Evolutionary conservation across 805 yeast species (phyloP).

Genomic region (Teunomyces tritomae): DNA sequence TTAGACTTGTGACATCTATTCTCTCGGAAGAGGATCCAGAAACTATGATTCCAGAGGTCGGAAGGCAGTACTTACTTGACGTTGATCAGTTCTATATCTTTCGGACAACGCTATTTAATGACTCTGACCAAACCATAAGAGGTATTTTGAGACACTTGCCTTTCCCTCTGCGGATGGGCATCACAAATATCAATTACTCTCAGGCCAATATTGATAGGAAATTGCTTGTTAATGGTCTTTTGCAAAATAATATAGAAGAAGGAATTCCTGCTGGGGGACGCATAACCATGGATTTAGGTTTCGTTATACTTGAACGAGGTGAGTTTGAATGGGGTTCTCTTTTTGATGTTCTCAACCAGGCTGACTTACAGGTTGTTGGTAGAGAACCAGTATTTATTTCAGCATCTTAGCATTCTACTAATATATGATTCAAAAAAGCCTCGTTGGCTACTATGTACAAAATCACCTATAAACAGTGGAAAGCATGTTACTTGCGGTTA

Average conservation of each 20-base stretch:
- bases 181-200: constrained; percentile 11
- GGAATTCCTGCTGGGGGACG: constrained; percentile 42
- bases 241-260: constrained; percentile 46
- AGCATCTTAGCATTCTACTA: constrained; percentile 18
- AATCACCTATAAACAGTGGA: constrained; percentile 2
- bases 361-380: constrained; percentile 17
- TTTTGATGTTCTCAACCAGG: constrained; percentile 24
- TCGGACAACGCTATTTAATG: constrained; percentile 49
- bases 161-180: constrained; percentile 23
- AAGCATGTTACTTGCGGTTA: constrained; percentile 14
- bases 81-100: constrained; percentile 53
- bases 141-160: constrained; percentile 67
- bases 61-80: constrained; percentile 29
- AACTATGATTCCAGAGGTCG: constrained; percentile 16
- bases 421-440: neutral
- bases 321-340: constrained; percentile 73
- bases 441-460: neutral
- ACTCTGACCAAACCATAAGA: constrained; percentile 35
- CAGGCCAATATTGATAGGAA: constrained; percentile 49
- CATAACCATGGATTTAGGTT: constrained; percentile 47
- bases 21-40: constrained; percentile 11
- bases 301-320: constrained; percentile 71
- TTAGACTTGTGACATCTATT: constrained; percentile 11
- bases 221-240: constrained; percentile 68
- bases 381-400: constrained; percentile 34